These are phyloP conservation scores for Coleophoma eucalyptorum DNA, from an alignment of 2,329 filamentous ascomycete species.

Conservation along the genomic window DNA sequence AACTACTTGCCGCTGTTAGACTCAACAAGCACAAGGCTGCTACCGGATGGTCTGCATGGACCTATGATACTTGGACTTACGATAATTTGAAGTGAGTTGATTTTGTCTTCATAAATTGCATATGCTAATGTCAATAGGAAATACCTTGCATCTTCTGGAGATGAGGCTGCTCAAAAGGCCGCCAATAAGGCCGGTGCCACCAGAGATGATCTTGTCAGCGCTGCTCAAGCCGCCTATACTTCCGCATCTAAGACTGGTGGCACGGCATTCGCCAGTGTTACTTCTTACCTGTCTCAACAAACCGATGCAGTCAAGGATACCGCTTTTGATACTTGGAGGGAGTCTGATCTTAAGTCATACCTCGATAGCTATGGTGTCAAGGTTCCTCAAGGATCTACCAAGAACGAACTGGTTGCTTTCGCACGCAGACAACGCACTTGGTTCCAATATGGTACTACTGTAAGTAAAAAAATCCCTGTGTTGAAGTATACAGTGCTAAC, in stretches of 20 bases:
- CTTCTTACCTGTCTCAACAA: slow-evolving; percentile 63
- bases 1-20: slow-evolving; percentile 72
- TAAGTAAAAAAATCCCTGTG: not conserved
- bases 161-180: slow-evolving; percentile 52
- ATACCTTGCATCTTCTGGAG: slow-evolving; percentile 48
- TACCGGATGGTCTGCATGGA: slow-evolving; percentile 68
- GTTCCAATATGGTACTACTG: slow-evolving; percentile 70
- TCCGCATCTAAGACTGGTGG: slow-evolving; percentile 58
- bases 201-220: slow-evolving; percentile 69
- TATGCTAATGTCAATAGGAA: slow-evolving; percentile 17
- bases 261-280: slow-evolving; percentile 60
- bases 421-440: slow-evolving; percentile 72
- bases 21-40: slow-evolving; percentile 68
- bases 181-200: slow-evolving; percentile 60
- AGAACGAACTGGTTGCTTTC: slow-evolving; percentile 64
- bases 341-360: slow-evolving; percentile 68
- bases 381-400: slow-evolving; percentile 25
- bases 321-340: slow-evolving; percentile 70
- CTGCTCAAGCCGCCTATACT: slow-evolving; percentile 56
- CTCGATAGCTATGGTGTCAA: slow-evolving; percentile 72
- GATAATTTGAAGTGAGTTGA: slow-evolving; percentile 60
- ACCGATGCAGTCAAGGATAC: slow-evolving; percentile 62
- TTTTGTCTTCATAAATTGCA: not conserved
- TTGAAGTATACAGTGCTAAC: not conserved
- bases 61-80: slow-evolving; percentile 71